Evolutionary conservation across 345 rosid species (phyloP).

Genomic region (Eucalyptus pauciflora): DNA sequence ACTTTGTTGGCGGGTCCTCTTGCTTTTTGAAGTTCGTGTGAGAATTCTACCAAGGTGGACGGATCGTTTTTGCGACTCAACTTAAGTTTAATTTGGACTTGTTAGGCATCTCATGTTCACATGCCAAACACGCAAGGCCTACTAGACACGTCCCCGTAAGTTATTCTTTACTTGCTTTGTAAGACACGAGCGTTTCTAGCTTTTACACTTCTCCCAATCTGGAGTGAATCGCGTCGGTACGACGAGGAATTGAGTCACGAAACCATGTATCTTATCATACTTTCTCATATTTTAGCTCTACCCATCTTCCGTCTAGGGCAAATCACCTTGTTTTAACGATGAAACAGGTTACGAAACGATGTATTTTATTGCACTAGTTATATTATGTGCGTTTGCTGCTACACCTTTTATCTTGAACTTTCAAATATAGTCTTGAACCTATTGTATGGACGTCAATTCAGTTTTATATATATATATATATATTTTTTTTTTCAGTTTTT

Average conservation of each 20-base stretch:
- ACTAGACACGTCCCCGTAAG: not conserved
- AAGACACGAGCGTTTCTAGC: not conserved
- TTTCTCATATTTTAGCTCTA: not conserved
- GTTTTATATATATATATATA: not conserved
- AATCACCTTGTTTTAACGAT: not conserved
- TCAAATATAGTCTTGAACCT: fast-evolving
- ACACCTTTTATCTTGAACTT: not conserved
- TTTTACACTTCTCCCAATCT: not conserved
- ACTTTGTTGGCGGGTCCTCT: not conserved
- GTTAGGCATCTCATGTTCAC: not conserved
- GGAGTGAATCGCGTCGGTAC: not conserved
- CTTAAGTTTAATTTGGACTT: not conserved
- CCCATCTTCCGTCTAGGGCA: not conserved
- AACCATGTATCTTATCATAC: not conserved
- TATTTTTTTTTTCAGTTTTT: not conserved
- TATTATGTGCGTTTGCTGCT: not conserved
- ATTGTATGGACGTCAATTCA: fast-evolving
- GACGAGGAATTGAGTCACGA: not conserved
- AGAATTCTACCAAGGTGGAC: not conserved
- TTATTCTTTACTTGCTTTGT: not conserved
- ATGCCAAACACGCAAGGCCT: not conserved
- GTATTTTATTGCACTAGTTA: fast-evolving
- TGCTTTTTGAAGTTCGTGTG: not conserved
- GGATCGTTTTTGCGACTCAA: not conserved
- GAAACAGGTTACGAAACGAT: not conserved